phyloP scores from a whole-genome alignment of 768 basidiomycete genomes.

The Postia placenta region DNA sequence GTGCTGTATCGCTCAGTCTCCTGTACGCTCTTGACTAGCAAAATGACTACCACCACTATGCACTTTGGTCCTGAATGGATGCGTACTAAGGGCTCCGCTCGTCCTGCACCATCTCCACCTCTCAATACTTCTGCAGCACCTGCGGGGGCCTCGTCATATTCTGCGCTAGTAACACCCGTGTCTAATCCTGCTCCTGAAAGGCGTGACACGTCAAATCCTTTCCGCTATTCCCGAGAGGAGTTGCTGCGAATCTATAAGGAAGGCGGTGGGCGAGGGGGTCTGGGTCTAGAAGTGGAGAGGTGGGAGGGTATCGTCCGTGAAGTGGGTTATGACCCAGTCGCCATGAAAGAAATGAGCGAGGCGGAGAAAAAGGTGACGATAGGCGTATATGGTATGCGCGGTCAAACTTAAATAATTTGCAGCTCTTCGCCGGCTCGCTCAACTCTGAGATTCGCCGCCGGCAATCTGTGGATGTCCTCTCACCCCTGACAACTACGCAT shows the following conservation, averaged over 20 bases:
- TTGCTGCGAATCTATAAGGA: slow-evolving; percentile 80
- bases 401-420: slow-evolving; percentile 7
- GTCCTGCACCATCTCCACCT: slow-evolving; percentile 53
- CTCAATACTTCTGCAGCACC: slow-evolving; percentile 29
- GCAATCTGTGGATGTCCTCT: slow-evolving; percentile 70
- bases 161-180: slow-evolving; percentile 57
- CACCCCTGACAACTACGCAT: slow-evolving; percentile 46
- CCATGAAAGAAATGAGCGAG: slow-evolving; percentile 74
- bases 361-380: slow-evolving; percentile 84
- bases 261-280: slow-evolving; percentile 62
- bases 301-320: slow-evolving; percentile 89
- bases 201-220: slow-evolving; percentile 67
- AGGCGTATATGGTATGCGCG: no score
- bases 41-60: slow-evolving; percentile 63
- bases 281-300: slow-evolving; percentile 81
- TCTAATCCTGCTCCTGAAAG: slow-evolving; percentile 45
- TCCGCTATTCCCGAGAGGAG: slow-evolving; percentile 83
- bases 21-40: slow-evolving; percentile 17
- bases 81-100: slow-evolving; percentile 65
- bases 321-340: slow-evolving; percentile 62
- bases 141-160: slow-evolving; percentile 61
- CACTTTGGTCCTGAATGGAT: slow-evolving; percentile 94
- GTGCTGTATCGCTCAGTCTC: background rate
- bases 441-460: slow-evolving; percentile 88
- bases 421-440: slow-evolving; percentile 78